Evolutionary conservation across 495 filamentous ascomycete genomes (phyloP), one percentile per base, ranked within the genome.

Genomic region (Achaetomiella virescens): DNA sequence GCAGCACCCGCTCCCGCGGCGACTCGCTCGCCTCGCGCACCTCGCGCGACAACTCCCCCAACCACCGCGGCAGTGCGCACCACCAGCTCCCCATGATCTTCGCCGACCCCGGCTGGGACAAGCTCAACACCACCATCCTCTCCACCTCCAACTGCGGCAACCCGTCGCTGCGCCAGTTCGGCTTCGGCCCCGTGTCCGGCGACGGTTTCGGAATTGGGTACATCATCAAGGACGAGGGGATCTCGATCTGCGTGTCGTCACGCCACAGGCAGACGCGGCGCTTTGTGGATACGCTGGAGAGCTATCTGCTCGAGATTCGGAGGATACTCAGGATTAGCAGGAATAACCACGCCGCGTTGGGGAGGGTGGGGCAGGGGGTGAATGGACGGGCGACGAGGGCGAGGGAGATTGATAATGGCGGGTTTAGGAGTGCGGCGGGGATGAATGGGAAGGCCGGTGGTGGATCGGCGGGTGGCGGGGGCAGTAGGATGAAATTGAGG

Each of bases 81-180:
- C 37, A 70, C 62, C 75, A 61, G 6, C 84, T 91, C 31, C 91
- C 91, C 1, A 73, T 84, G 40, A 79, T 97, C 61, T 98, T 98
- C 72, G 85, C 83, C 44, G 93, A 98, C 63, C 51, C 80, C 0
- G 93, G 90, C 41, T 98, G 91, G 90, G 92, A 97, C 71, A 90
- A 87, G 61, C 80, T 96, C 55, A 97, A 97, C 77, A 95, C 82
- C 60, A 97, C 93, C 15, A 89, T 97, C 62, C 75, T 98, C 18
- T 93, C 88, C 31, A 97, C 93, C 1, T 96, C 91, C n/a, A 98
- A 98, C 74, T 98, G 93, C 72, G 93, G 93, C 52, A 98, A 98
- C 72, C 93, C 93, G 2, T 91, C 88, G n/a, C 81, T 98, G 14
- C 86, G 93, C 1, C 90, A 96, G 45, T 98, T 98, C 63, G 93